phyloP scores from a whole-genome alignment of 306 rosid genomes.

The Arachis stenosperma region DNA sequence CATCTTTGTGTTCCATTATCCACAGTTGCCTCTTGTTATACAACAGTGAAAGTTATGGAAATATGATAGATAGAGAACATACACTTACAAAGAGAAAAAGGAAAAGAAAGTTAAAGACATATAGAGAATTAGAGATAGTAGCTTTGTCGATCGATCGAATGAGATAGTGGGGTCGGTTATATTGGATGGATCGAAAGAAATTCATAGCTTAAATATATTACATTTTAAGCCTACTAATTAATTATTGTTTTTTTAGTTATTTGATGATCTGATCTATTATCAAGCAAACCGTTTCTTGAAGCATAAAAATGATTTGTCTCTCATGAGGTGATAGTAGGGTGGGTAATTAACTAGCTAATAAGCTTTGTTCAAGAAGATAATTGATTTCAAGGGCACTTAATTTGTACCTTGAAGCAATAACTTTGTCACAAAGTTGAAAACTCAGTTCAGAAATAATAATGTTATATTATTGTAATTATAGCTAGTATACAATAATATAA shows the following conservation, averaged over 20 bases:
- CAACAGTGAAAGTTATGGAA: neutral
- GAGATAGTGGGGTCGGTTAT: no score
- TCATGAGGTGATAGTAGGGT: neutral
- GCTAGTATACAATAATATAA: neutral
- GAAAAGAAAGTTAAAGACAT: neutral
- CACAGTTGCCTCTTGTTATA: neutral
- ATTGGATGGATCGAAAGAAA: no score
- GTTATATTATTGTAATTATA: neutral
- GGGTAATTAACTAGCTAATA: neutral
- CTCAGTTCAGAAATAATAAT: neutral
- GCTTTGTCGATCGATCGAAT: no score
- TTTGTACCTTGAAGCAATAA: conserved; percentile 40
- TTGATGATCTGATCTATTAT: conserved; percentile 5
- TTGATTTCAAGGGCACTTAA: neutral
- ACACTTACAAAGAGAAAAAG: no score
- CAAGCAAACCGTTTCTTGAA: conserved; percentile 16
- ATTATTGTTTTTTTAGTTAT: neutral
- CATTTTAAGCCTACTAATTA: no score
- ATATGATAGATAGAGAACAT: no score
- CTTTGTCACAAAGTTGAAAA: conserved; percentile 20
- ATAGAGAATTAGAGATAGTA: no score
- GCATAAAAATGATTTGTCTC: conserved; percentile 19
- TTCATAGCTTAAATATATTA: no score
- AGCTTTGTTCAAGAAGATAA: conserved; percentile 1
- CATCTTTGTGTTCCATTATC: neutral